A percentile compares a stretch with the other conserved stretches of the same genome.
Conservation (phyloP, 2,329 filamentous ascomycete genomes). For the Talaromyces sp. region DNA sequence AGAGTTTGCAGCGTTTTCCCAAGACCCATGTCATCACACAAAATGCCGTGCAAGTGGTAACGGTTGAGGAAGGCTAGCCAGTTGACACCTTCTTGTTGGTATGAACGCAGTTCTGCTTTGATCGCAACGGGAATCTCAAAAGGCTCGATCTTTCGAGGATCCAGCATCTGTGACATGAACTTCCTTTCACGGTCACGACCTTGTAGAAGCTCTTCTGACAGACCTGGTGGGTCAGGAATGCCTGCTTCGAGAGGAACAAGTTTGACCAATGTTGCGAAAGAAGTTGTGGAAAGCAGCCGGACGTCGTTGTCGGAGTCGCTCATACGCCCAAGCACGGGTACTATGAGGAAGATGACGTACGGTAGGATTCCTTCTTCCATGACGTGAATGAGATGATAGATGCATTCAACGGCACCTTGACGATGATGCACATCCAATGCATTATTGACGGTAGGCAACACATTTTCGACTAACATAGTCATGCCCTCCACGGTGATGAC, state of each 20-base stretch:
- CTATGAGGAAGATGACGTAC: slow-evolving; percentile 98
- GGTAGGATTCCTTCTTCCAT: slow-evolving; percentile 96
- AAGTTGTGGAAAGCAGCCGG: slow-evolving; percentile 88
- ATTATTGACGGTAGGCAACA: slow-evolving; percentile 88
- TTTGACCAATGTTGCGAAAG: slow-evolving; percentile 95
- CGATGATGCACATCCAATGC: slow-evolving; percentile 81
- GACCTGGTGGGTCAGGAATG: slow-evolving; percentile 90
- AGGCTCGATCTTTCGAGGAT: slow-evolving; percentile 92
- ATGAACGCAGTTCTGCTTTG: slow-evolving; percentile 92
- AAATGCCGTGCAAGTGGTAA: slow-evolving; percentile 95
- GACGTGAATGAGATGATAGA: slow-evolving; percentile 95
- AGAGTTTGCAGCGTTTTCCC: slow-evolving; percentile 96
- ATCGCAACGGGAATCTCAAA: slow-evolving; percentile 94
- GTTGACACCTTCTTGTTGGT: slow-evolving; percentile 98
- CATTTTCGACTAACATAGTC: slow-evolving; percentile 90
- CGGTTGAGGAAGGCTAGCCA: slow-evolving; percentile 98
- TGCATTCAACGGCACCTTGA: slow-evolving; percentile 89
- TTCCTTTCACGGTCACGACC: slow-evolving; percentile 92
- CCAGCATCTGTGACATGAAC: slow-evolving; percentile 93
- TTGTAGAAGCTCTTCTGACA: slow-evolving; percentile 82
- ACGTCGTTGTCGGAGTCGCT: slow-evolving; percentile 97
- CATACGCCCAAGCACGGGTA: slow-evolving; percentile 94
- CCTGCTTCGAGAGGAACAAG: slow-evolving; percentile 94
- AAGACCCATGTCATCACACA: slow-evolving; percentile 98
- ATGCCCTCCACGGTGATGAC: slow-evolving; percentile 93